Evolutionary conservation across 1,139 yeast species (phyloP).

Genomic region (Blastobotrys illinoisensis): DNA sequence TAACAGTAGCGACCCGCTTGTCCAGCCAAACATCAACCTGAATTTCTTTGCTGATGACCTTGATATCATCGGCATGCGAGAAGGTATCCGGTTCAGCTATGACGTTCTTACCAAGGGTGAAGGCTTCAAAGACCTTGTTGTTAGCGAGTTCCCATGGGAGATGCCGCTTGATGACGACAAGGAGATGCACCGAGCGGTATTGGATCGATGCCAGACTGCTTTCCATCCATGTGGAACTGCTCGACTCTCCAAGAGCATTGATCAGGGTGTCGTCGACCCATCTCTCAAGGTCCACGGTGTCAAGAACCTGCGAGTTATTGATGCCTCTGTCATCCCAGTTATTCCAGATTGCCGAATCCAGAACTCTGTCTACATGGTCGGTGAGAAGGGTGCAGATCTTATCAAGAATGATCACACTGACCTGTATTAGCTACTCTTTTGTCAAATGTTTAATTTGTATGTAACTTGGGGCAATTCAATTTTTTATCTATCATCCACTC

Average conservation of each 20-base stretch:
- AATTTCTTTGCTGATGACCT: conserved; percentile 27
- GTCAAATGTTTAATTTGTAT: too few relatives aligned
- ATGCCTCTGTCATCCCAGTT: conserved; percentile 34
- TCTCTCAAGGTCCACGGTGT: conserved; percentile 34
- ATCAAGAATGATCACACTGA: conserved; percentile 15
- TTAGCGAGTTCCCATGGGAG: conserved; percentile 25
- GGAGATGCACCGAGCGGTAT: conserved; percentile 25
- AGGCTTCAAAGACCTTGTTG: conserved; percentile 25
- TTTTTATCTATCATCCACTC: too few relatives aligned
- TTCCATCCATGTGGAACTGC: conserved; percentile 28
- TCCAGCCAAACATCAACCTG: conserved; percentile 24
- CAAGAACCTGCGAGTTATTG: conserved; percentile 34
- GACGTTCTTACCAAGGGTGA: conserved; percentile 25
- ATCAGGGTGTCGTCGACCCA: conserved; percentile 33
- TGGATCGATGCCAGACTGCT: conserved; percentile 25
- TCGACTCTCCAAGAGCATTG: conserved; percentile 23
- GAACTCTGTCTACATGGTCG: conserved; percentile 34
- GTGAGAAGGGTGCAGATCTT: conserved; percentile 34
- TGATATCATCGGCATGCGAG: conserved; percentile 26
- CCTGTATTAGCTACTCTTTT: not conserved
- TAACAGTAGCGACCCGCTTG: conserved; percentile 23
- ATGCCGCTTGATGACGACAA: conserved; percentile 26
- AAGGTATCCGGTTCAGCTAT: conserved; percentile 25
- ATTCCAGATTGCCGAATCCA: conserved; percentile 36
- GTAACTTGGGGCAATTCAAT: too few relatives aligned